Evolutionary conservation across 208 protist genomes (phyloP), one percentile per base, ranked within the genome.

Genomic region (Wallacemonas sp.): DNA sequence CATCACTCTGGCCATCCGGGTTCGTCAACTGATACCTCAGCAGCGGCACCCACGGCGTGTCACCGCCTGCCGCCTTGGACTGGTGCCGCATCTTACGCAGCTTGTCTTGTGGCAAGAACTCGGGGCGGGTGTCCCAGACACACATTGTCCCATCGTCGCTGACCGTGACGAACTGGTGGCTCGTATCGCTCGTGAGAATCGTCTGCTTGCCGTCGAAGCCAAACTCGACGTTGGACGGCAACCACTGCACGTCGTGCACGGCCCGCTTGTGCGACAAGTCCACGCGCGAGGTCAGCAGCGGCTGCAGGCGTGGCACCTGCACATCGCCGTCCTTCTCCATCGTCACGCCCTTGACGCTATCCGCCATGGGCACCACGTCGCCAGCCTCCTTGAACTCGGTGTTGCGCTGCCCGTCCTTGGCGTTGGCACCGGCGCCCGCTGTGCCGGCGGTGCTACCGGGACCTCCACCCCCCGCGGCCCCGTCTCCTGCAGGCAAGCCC

Each of bases 71-170:
- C 12, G 69, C 62, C 54, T 84, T 84, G 63, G 70, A 80, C 65
- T 94, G 86, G 55, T 94, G 87, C 73, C 90, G 90, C 55, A 95
- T 85, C 77, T 97, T 97, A 51, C 92, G 89, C 44, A 93, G 76
- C 66, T 95, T 97, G 64, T 97, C 88, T 34, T 80, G 71, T 36
- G 86, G 84, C 36, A 96, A 75, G 67, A 96, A 70, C 36, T 95
- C 85, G 24, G 87, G 74, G n/a, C 88, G 86, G 22, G 79, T 85
- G 55, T 97, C 93, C 93, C 93, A 97, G 11, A 97, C 59, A 22
- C 83, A 84, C 67, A 97, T 85, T 27, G 72, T 71, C 15, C 91
- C 91, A 47, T 97, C 93, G 64, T 91, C 85, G 58, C 87, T 93
- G 41, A 97, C 30, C 21, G 91, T 96, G 21, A 77, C 70, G 65